phyloP scores from a whole-genome alignment of 805 yeast species.

The Hanseniaspora pseudoguilliermondii region DNA sequence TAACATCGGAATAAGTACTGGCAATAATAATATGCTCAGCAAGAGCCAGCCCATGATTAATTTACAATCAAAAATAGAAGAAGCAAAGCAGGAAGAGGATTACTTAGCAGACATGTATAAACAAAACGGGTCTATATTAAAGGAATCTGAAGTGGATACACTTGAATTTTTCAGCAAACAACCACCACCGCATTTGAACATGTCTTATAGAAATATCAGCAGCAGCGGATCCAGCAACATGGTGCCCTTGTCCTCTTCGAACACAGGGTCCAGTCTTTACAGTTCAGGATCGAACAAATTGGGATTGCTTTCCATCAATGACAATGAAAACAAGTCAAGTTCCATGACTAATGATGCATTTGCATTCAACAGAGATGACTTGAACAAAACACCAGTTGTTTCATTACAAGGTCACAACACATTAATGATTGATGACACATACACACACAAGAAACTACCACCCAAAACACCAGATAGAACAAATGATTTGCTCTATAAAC shows the following conservation, averaged over 20 bases:
- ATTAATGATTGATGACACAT: not conserved
- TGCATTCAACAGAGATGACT: not conserved
- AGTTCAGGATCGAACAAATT: conserved; percentile 1
- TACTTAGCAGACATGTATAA: not conserved
- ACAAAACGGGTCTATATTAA: not conserved
- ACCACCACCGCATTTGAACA: conserved; percentile 4
- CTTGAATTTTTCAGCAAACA: conserved; percentile 7
- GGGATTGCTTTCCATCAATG: not conserved
- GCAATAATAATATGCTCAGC: not conserved
- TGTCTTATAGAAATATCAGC: not conserved
- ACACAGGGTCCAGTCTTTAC: conserved; percentile 8
- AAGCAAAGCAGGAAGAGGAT: not conserved
- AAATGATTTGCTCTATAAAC: conserved; percentile 11
- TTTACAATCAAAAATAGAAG: conserved; percentile 1
- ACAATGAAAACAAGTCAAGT: not conserved
- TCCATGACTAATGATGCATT: not conserved
- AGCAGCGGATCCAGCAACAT: not conserved
- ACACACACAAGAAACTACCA: not conserved
- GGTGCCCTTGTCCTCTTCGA: not conserved
- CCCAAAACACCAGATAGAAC: conserved; percentile 13
- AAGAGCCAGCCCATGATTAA: not conserved
- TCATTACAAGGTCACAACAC: not conserved
- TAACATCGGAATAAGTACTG: not conserved
- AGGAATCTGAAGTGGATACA: not conserved
- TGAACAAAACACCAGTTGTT: conserved; percentile 7